Conservation (phyloP, 441 rosid genomes). For the Gossypium schwendimanii region DNA sequence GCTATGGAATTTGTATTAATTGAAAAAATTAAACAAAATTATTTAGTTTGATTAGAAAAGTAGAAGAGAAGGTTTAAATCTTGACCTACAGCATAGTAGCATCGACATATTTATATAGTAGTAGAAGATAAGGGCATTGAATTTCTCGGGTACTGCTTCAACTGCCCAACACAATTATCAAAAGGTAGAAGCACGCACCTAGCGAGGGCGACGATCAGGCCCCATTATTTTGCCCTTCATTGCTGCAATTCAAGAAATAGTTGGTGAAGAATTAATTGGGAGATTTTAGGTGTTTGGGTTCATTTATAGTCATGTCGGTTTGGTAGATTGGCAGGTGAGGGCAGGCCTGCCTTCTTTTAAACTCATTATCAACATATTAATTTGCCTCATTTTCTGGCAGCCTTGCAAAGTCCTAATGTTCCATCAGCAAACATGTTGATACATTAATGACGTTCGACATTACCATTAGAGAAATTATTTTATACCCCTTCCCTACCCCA, state of each 20-base stretch:
- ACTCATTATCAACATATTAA: not conserved
- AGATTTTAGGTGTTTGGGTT: not conserved
- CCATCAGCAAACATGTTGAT: too few relatives aligned
- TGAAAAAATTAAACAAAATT: not conserved
- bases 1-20: not conserved
- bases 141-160: conserved; percentile 20
- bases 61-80: not conserved
- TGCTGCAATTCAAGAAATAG: conserved; percentile 8
- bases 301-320: conserved; percentile 7
- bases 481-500: too few relatives aligned
- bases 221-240: not conserved
- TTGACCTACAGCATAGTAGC: not conserved
- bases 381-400: not conserved
- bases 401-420: not conserved
- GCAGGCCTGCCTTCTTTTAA: not conserved
- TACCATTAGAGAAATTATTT: too few relatives aligned
- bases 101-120: conserved; percentile 11
- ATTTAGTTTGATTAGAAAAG: not conserved
- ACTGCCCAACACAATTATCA: conserved; percentile 16
- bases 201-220: not conserved
- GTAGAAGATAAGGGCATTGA: conserved; percentile 21
- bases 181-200: not conserved
- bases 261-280: conserved; percentile 5
- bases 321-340: conserved; percentile 6
- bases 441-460: too few relatives aligned